Conservation (phyloP, 2,329 filamentous ascomycete genomes). For the Fusarium phyllophilum region DNA sequence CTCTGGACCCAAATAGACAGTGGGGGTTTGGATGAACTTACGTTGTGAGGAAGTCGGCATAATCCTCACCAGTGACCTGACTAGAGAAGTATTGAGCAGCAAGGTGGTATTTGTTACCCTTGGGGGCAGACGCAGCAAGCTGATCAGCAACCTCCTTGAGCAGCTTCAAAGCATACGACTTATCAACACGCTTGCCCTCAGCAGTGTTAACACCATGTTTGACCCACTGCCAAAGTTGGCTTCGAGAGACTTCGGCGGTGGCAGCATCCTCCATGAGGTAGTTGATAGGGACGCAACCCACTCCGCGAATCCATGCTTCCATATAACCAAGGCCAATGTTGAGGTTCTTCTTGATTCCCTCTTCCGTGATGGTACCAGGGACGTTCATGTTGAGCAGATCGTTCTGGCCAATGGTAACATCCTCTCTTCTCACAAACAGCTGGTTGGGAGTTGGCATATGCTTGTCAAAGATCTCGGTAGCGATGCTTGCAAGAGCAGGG, state of each 20-base stretch:
- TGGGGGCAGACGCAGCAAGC: constrained; percentile 77
- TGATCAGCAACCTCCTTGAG: constrained; percentile 86
- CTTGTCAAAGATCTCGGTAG: constrained; percentile 94
- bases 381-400: constrained; percentile 99
- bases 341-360: constrained; percentile 95
- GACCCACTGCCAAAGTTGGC: constrained; percentile 97
- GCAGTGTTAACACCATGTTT: constrained; percentile 77
- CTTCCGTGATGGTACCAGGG: constrained; percentile 89
- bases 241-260: constrained; percentile 93
- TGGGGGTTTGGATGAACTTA: constrained; percentile 56
- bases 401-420: constrained; percentile 85
- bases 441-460: constrained; percentile 99
- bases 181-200: constrained; percentile 93
- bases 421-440: constrained; percentile 88
- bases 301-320: constrained; percentile 96
- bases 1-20: not conserved
- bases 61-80: constrained; percentile 97
- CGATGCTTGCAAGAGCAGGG: constrained; percentile 88
- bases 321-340: constrained; percentile 98
- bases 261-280: constrained; percentile 98
- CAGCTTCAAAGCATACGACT: constrained; percentile 86
- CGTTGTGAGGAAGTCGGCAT: constrained; percentile 93
- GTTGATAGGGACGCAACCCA: constrained; percentile 98
- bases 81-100: constrained; percentile 92
- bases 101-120: constrained; percentile 91